Conservation (phyloP, 2,329 filamentous ascomycete species). For the Xylaria sp. region DNA sequence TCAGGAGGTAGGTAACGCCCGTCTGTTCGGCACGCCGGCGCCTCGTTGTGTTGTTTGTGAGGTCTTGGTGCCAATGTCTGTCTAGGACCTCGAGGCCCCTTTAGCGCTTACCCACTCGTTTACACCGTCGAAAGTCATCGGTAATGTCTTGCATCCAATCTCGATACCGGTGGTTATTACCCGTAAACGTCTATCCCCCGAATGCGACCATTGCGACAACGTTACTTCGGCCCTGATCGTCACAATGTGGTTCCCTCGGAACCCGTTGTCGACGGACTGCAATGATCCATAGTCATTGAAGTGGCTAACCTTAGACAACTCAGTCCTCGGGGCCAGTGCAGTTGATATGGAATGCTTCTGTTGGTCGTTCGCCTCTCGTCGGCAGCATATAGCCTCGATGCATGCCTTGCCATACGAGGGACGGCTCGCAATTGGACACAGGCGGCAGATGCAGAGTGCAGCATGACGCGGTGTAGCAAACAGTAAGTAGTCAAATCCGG, state of each 20-base stretch:
- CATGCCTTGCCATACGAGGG: conserved; percentile 22
- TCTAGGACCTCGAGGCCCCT: too few species aligned
- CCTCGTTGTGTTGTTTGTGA: too few species aligned
- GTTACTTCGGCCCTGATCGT: background rate
- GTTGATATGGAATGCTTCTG: conserved; percentile 4
- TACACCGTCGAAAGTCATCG: too few species aligned
- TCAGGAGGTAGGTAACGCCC: too few species aligned
- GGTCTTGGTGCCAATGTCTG: too few species aligned
- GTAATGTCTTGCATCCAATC: too few species aligned
- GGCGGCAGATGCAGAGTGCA: conserved; percentile 15
- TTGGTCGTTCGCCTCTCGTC: conserved; percentile 21
- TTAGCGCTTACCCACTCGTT: too few species aligned
- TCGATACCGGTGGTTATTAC: too few species aligned
- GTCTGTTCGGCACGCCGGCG: too few species aligned
- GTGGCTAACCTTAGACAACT: conserved; percentile 29
- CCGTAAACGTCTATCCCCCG: too few species aligned
- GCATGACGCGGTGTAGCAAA: conserved; percentile 32
- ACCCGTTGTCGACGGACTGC: conserved; percentile 19
- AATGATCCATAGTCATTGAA: conserved; percentile 26
- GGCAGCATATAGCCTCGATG: conserved; percentile 29
- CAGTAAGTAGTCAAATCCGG: conserved; percentile 10
- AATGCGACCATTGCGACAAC: too few species aligned
- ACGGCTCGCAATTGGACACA: conserved; percentile 15
- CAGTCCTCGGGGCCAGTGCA: conserved; percentile 11
- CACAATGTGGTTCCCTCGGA: conserved; percentile 2